These are phyloP conservation scores for Candida argentea DNA, from an alignment of 805 yeast genomes.

Conservation along the genomic window DNA sequence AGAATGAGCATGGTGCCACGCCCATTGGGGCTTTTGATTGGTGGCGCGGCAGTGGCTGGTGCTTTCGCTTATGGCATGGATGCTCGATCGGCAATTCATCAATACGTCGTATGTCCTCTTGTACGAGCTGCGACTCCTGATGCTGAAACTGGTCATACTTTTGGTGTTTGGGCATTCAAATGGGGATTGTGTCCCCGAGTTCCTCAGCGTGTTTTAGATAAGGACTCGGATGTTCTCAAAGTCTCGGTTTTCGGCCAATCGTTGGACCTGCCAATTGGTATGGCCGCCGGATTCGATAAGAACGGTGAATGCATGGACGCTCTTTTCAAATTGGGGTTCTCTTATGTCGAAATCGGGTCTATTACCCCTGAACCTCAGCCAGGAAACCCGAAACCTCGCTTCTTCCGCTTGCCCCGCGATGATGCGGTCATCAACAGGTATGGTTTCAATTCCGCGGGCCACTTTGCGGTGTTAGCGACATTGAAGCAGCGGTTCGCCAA, in stretches of 20 bases:
- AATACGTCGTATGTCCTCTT: conserved; percentile 70
- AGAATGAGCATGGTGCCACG: conserved; percentile 14
- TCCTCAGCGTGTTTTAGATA: conserved; percentile 38
- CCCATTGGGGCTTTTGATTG: conserved; percentile 9
- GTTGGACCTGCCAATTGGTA: conserved; percentile 72
- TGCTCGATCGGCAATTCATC: conserved; percentile 75
- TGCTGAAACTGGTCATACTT: conserved; percentile 78
- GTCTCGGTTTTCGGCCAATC: conserved; percentile 59
- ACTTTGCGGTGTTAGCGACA: conserved; percentile 58
- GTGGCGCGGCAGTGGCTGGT: conserved; percentile 16
- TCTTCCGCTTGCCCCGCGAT: conserved; percentile 76
- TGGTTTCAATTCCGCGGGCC: conserved; percentile 92
- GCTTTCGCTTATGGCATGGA: conserved; percentile 55
- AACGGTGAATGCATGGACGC: conserved; percentile 87
- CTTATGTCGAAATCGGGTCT: conserved; percentile 88
- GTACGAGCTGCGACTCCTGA: conserved; percentile 58
- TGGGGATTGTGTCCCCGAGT: conserved; percentile 58
- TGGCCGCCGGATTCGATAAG: conserved; percentile 95
- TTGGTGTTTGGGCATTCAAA: conserved; percentile 64
- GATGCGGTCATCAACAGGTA: conserved; percentile 90
- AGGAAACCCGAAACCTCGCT: conserved; percentile 90
- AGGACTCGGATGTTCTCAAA: conserved; percentile 32
- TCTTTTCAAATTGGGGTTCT: conserved; percentile 67
- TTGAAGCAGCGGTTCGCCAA: conserved; percentile 53
- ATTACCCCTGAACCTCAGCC: conserved; percentile 90